A percentile compares a stretch with the other conserved stretches of the same genome.
These are phyloP conservation scores for Pelagomonas calceolata DNA, from an alignment of 108 stramenopile genomes.

Conservation along the genomic window DNA sequence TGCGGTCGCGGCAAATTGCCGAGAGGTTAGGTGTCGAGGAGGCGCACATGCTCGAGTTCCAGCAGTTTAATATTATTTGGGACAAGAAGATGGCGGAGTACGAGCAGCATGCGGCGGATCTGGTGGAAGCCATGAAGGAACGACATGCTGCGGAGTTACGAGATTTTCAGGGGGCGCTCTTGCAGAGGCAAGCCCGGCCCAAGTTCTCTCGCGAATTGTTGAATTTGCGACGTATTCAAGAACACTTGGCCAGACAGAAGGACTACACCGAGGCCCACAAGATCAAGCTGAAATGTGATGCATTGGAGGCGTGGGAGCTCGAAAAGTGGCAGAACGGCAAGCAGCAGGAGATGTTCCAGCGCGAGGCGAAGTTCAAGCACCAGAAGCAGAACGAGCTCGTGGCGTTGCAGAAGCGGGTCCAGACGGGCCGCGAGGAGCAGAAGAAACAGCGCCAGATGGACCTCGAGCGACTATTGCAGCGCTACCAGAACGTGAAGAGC, in stretches of 20 bases:
- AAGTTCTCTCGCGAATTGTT: slow-evolving; percentile 65
- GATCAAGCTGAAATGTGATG: slow-evolving; percentile 66
- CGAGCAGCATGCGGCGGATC: slow-evolving; percentile 49
- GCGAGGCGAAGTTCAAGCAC: slow-evolving; percentile 54
- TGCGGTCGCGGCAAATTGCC: slow-evolving; percentile 62
- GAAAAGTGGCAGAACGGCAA: slow-evolving; percentile 63
- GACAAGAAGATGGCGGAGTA: slow-evolving; percentile 67
- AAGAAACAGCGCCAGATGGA: slow-evolving; percentile 63
- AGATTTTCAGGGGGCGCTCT: slow-evolving; percentile 52
- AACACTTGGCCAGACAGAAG: slow-evolving; percentile 59
- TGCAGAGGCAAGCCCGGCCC: slow-evolving; percentile 44
- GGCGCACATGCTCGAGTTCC: slow-evolving; percentile 78
- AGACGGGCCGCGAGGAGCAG: slow-evolving; percentile 59
- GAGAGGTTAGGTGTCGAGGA: slow-evolving; percentile 77
- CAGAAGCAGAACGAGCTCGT: slow-evolving; percentile 54
- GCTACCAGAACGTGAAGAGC: slow-evolving; percentile 63
- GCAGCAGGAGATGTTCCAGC: slow-evolving; percentile 57
- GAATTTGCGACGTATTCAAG: slow-evolving; percentile 65
- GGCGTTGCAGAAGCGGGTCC: slow-evolving; percentile 71
- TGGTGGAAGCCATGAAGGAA: slow-evolving; percentile 58
- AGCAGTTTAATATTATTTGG: slow-evolving; percentile 71
- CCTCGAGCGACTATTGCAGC: slow-evolving; percentile 57
- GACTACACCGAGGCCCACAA: slow-evolving; percentile 69
- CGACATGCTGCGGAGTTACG: slow-evolving; percentile 54
- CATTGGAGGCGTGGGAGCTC: slow-evolving; percentile 58